phyloP scores from a whole-genome alignment of 2,329 filamentous ascomycete species.

The Sarocladiaceae sp. region DNA sequence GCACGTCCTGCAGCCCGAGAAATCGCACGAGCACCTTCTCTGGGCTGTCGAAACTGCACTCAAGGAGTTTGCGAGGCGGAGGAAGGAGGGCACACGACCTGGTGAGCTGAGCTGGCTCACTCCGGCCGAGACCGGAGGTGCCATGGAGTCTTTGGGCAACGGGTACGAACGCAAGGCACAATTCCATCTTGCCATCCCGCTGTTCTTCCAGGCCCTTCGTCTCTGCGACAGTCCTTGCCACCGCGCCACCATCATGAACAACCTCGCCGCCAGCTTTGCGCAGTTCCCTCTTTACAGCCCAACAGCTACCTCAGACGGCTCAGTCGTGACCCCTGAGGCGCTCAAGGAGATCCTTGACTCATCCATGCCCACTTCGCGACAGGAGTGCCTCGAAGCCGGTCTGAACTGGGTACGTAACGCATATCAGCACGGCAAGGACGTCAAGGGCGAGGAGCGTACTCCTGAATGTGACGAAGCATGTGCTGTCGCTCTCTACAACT shows the following conservation, averaged over 20 bases:
- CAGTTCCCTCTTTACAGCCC: conserved; percentile 52
- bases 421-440: conserved; percentile 59
- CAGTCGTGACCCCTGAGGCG: conserved; percentile 20
- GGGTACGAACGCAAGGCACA: conserved; percentile 71
- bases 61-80: conserved; percentile 66
- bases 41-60: conserved; percentile 80
- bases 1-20: conserved; percentile 68
- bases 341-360: conserved; percentile 23
- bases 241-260: conserved; percentile 81
- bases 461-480: conserved; percentile 82
- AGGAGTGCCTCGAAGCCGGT: conserved; percentile 64
- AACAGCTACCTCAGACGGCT: conserved; percentile 1
- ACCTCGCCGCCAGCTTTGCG: conserved; percentile 68
- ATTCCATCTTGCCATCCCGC: conserved; percentile 76
- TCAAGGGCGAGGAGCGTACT: conserved; percentile 62
- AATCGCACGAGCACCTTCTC: conserved; percentile 67
- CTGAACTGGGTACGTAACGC: conserved; percentile 78
- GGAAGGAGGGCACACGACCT: conserved; percentile 62
- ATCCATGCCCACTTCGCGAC: conserved; percentile 41
- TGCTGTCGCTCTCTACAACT: conserved; percentile 77
- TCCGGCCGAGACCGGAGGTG: conserved; percentile 66
- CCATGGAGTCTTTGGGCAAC: conserved; percentile 70
- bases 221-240: conserved; percentile 68
- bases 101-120: conserved; percentile 70
- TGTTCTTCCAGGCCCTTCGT: conserved; percentile 80